Conservation (phyloP, 2,329 filamentous ascomycete species). For the Dactylellina leptospora region DNA sequence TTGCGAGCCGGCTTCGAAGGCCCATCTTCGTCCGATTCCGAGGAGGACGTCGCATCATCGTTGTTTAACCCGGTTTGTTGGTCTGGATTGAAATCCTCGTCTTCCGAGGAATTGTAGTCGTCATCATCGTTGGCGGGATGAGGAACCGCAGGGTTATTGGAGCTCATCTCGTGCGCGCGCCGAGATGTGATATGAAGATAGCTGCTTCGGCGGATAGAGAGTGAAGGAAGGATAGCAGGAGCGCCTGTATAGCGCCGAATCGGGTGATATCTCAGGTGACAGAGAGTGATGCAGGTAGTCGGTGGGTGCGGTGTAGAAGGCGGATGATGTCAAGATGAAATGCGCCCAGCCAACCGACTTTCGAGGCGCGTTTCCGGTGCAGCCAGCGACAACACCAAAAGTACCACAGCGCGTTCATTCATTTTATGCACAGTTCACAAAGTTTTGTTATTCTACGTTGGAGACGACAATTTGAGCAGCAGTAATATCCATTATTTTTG, state of each 20-base stretch:
- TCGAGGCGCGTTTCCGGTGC: slow-evolving; percentile 10
- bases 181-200: background rate
- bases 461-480: slow-evolving; percentile 33
- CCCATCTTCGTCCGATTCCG: slow-evolving; percentile 63
- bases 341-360: slow-evolving; percentile 15
- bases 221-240: background rate
- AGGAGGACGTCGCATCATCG: slow-evolving; percentile 63
- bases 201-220: background rate
- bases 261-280: background rate
- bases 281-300: background rate
- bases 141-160: slow-evolving; percentile 63
- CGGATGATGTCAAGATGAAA: slow-evolving; percentile 48
- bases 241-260: background rate
- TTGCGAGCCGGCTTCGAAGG: slow-evolving; percentile 57
- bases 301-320: background rate
- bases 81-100: slow-evolving; percentile 77
- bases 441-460: background rate
- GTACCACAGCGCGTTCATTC: slow-evolving; percentile 11
- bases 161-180: slow-evolving; percentile 47
- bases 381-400: slow-evolving; percentile 27
- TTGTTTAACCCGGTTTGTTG: slow-evolving; percentile 61
- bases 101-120: slow-evolving; percentile 74
- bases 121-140: slow-evolving; percentile 61
- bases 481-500: slow-evolving; percentile 48
- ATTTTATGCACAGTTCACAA: background rate